Base-by-base conservation (phyloP, 2,329 filamentous ascomycete genomes). In the Rhexocercosporidium sp. region DNA sequence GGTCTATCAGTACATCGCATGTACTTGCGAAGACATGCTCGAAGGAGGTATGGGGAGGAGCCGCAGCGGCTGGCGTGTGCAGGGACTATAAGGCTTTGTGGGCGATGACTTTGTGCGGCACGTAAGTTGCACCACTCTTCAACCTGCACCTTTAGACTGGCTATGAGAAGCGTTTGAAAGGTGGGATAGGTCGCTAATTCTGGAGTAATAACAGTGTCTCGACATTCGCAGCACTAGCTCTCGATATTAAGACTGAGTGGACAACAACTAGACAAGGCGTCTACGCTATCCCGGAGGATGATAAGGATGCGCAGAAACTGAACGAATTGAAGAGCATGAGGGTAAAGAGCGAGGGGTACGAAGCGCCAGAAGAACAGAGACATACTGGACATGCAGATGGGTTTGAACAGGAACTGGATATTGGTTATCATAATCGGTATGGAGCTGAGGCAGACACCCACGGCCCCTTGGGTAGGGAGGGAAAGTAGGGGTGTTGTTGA, bases 11-110 rank as follows among this genome's bases (percentile, higher is more conserved):
- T 34, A 71, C 64, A 16, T 66, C 59, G 8, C 64, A 74, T 62
- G 71, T 74, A n/a, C 46, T 76, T 27, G 65, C 62, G 2, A 76
- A 72, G 41, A 60, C 66, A 25, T 76, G 75, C 54, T 65, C 70
- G 18, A 63, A 61, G 3, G 53, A 68, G 37, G 63, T 65, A 11
- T 76, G 73, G 72, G 67, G 66, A 7, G 69, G 73, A 14, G 64
- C 69, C 8, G 67, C 70, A n/a, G 72, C 60, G 18, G 71, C 71
- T 14, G 65, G 68, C 11, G 71, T 76, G 11, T 76, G 75, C 53
- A 68, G 71, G 47, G 74, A 76, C 54, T 76, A 76, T 34, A 76
- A 76, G 51, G 68, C 71, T 22, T 41, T 76, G 18, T 76, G 75
- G 75, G 56, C 68, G 12, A 75, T 75, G 69, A 74, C 74, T 1